Evolutionary conservation across 169 alveolate genomes (phyloP).

Genomic region (Eimeria maxima): DNA sequence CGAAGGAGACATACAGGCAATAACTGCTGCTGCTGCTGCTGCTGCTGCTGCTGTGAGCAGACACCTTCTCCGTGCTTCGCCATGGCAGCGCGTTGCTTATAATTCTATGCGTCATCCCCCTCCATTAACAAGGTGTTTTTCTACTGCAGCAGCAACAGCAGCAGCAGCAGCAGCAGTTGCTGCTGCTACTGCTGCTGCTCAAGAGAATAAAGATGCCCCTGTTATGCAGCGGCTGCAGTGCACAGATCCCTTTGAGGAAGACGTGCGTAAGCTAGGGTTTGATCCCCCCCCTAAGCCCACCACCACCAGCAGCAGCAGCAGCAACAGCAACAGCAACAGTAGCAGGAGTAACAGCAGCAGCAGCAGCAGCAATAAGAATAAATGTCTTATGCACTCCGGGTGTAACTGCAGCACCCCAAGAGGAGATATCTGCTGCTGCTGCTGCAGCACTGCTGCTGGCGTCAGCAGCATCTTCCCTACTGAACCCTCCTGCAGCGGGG

Average conservation of each 20-base stretch:
- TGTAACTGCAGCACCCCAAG: neutral
- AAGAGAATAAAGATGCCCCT: neutral
- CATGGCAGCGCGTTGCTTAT: neutral
- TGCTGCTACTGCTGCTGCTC: constrained; percentile 2
- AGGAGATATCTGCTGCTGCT: neutral
- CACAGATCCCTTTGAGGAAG: neutral
- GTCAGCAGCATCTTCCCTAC: constrained; percentile 41
- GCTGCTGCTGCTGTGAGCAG: too few species aligned
- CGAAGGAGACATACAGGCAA: neutral
- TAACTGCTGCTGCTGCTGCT: constrained; percentile 5
- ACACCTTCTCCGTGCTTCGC: constrained; percentile 14
- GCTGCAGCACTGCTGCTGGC: constrained; percentile 25
- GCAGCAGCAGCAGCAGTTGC: too few species aligned
- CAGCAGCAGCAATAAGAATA: neutral
- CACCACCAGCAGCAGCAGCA: too few species aligned
- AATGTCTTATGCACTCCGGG: neutral
- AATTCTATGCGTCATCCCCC: constrained; percentile 48
- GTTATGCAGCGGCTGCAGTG: neutral
- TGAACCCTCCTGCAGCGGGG: constrained; percentile 6
- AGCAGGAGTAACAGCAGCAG: too few species aligned
- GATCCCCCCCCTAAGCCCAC: neutral
- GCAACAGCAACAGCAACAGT: too few species aligned
- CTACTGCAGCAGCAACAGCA: too few species aligned
- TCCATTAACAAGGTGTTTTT: neutral
- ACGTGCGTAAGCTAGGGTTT: neutral